These are phyloP conservation scores for Poa pratensis DNA, from an alignment of 176 grass and related monocot genomes.

Conservation along the genomic window DNA sequence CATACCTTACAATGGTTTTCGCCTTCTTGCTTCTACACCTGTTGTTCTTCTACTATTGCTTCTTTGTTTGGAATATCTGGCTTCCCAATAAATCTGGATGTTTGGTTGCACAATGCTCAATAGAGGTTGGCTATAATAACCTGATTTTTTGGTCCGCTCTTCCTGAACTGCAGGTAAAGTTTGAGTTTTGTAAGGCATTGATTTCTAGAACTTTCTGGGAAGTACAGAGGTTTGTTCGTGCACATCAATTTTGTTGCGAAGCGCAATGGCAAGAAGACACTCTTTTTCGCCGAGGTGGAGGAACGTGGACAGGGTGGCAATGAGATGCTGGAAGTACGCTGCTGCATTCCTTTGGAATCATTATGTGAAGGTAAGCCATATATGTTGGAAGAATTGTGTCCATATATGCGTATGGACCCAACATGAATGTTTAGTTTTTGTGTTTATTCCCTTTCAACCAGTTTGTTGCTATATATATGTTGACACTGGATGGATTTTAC, in stretches of 20 bases:
- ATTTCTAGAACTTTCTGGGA: slow-evolving; percentile 8
- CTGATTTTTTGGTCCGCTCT: background rate
- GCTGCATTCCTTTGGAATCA: background rate
- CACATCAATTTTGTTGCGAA: background rate
- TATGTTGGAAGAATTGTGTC: background rate
- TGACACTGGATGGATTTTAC: background rate
- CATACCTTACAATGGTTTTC: background rate
- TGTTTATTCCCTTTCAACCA: background rate
- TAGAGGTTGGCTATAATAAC: background rate
- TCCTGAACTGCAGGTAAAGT: background rate
- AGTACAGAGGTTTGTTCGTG: background rate
- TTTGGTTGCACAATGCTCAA: background rate
- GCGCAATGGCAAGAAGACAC: background rate
- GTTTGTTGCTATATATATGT: background rate
- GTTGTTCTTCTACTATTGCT: background rate
- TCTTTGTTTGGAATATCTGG: background rate
- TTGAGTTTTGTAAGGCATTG: background rate
- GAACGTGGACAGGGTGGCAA: background rate
- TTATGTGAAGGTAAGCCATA: slow-evolving; percentile 9
- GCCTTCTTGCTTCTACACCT: background rate
- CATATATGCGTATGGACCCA: background rate
- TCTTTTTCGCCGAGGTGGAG: background rate
- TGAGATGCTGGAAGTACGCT: background rate
- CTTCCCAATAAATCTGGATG: background rate
- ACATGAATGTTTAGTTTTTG: background rate